Evolutionary conservation across 2,329 filamentous ascomycete genomes (phyloP), one percentile per base, ranked within the genome.

Genomic region (Hymenoscyphus fructigenus): DNA sequence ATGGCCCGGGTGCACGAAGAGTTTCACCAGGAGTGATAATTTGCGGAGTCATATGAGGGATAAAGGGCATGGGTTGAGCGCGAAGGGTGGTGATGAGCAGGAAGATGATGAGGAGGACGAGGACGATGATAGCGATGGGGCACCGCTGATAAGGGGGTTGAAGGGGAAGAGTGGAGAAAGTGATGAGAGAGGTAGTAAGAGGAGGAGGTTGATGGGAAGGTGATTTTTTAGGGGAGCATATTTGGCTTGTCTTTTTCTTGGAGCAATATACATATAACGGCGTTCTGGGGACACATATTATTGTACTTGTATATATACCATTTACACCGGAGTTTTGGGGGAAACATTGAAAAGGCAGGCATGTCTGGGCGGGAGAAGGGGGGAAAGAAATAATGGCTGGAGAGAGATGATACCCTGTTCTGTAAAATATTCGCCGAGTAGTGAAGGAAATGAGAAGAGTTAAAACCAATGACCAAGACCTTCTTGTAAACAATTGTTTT

Each of bases 11-110:
- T 75, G 73, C 47, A 63, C 47, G 55, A 69, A 60, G 23, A 62
- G 57, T 1, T 73, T 73, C 50, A 70, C 65, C 5, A 67, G 73
- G 63, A 69, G 60, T 7, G 71, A 72, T 65, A 74, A 74, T 66
- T 59, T 72, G 61, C 68, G 67, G 55, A 65, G 62, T 29, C 72
- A 73, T 63, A 58, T 53, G 57, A 67, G 67, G 63, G 67, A 68
- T 28, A 71, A 70, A 44, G 66, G 68, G 10, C 67, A 72, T 65
- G 58, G 61, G 44, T 57, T 44, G 17, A 29, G 32, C 26, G 47
- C 5, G 6, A 41, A 32, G 23, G 26, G 36, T 12, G 36, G 28
- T 17, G 32, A 63, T 3, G 61, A n/a, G 2, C 38, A 59, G 32
- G 57, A 56, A 9, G 20, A 41, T 9, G 56, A 34, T 15, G 9